Evolutionary conservation across 2,329 filamentous ascomycete species (phyloP).

Genomic region (Apiospora saccharicola): DNA sequence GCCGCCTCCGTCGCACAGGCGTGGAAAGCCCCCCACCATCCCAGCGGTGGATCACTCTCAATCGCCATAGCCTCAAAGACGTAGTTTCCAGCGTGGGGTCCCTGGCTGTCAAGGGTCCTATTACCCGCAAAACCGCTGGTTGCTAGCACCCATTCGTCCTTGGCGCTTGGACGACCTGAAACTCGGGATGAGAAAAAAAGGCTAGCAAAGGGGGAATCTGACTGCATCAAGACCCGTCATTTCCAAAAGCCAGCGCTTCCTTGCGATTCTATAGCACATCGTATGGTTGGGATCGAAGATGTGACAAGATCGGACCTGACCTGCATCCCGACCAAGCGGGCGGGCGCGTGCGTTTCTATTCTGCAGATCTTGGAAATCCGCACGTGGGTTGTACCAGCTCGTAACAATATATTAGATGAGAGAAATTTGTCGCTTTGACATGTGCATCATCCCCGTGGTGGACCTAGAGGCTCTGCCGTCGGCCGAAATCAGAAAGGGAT

Average conservation of each 20-base stretch:
- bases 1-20: neutral
- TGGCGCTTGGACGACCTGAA: constrained; percentile 16
- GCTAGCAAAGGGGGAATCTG: neutral
- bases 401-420: neutral
- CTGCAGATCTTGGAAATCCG: constrained; percentile 9
- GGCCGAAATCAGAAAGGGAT: neutral
- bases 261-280: neutral
- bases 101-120: neutral
- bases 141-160: neutral
- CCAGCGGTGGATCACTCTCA: neutral
- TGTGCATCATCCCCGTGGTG: neutral
- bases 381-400: constrained; percentile 3
- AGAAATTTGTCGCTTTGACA: neutral
- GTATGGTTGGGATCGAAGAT: neutral
- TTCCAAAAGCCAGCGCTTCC: neutral
- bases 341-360: neutral
- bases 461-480: neutral
- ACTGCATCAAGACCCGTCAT: constrained; percentile 7
- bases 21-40: neutral
- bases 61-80: constrained; percentile 2
- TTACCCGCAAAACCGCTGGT: neutral
- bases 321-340: neutral
- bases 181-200: neutral
- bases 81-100: neutral
- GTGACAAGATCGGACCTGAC: neutral